Conservation (phyloP, 2,329 filamentous ascomycete species). For the Nakataea oryzae region DNA sequence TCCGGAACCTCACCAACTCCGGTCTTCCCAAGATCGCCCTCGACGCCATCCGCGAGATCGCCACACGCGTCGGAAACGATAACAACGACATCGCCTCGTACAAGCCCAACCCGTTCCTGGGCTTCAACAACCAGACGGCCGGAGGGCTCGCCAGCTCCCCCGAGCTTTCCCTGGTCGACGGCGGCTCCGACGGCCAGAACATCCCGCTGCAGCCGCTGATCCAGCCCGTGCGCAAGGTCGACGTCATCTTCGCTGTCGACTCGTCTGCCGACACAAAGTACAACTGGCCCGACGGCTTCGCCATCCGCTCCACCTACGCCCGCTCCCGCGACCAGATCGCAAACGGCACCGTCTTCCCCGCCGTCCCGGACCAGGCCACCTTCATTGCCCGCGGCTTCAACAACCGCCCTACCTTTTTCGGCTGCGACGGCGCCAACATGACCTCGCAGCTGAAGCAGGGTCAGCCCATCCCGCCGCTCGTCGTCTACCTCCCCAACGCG, state of each 20-base stretch:
- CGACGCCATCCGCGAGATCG: slow-evolving; percentile 36
- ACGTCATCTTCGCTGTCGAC: slow-evolving; percentile 56
- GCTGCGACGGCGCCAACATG: slow-evolving; percentile 35
- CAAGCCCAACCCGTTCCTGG: slow-evolving; percentile 48
- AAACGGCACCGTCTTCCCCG: slow-evolving; percentile 46
- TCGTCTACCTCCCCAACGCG: slow-evolving; percentile 69
- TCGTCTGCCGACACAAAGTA: slow-evolving; percentile 49
- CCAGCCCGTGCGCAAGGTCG: slow-evolving; percentile 38
- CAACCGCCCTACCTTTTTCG: slow-evolving; percentile 51
- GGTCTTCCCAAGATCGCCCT: slow-evolving; percentile 34
- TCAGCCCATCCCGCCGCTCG: slow-evolving; percentile 15
- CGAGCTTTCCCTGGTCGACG: slow-evolving; percentile 36
- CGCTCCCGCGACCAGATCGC: slow-evolving; percentile 36
- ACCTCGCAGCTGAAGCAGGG: slow-evolving; percentile 8
- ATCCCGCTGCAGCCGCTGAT: slow-evolving; percentile 41
- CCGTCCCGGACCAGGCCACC: slow-evolving; percentile 41
- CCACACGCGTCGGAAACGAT: slow-evolving; percentile 42
- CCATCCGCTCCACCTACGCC: slow-evolving; percentile 45
- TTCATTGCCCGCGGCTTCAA: slow-evolving; percentile 51
- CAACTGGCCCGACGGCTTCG: slow-evolving; percentile 51
- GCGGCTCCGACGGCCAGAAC: slow-evolving; percentile 37
- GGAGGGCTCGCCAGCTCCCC: slow-evolving; percentile 22
- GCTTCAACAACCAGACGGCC: slow-evolving; percentile 31
- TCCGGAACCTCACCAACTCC: slow-evolving; percentile 46
- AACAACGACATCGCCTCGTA: slow-evolving; percentile 40